Evolutionary conservation across 2,329 filamentous ascomycete genomes (phyloP), one percentile per base, ranked within the genome.

Genomic region (Phaeosphaeria sp.): DNA sequence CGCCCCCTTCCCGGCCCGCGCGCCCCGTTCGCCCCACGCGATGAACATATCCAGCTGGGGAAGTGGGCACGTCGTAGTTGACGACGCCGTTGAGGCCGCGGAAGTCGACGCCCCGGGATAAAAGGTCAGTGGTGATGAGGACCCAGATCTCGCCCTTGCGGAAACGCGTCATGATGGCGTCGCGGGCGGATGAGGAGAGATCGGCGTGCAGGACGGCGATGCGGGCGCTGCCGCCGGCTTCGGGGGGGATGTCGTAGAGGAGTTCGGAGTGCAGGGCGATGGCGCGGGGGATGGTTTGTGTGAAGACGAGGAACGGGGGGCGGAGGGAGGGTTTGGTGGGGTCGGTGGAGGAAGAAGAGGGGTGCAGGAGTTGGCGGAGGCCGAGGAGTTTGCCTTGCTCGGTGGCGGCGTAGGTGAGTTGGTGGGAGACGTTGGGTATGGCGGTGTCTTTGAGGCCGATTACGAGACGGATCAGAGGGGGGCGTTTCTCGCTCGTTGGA

Each of bases 391-490:
- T 99, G 59, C 95, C 95, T 70, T 92, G 89, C 76, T 99, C 95
- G 5, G 91, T 96, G 47, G 92, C 95, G 33, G 93, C 92, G 78
- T 98, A 99, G 27, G 90, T 87, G 24, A 99, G 88, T 66, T 89
- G 91, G 80, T 99, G 95, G 27, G 89, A 85, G 61, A 99, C 91
- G 69, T 96, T 97, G 43, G 95, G 93, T 50, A 99, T 90, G 2
- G 94, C 93, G 2, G 93, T 93, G 78, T 99, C 95, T 79, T 98
- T 98, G 49, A 99, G 82, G 4, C 95, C 95, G n/a, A 98, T 92
- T 6, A 99, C 92, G 6, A 98, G 84, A 45, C 95, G 90, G 62
- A 98, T 77, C 2, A 97, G 82, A 21, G 83, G 88, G 0, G 67
- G 59, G 5, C 74, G 73, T 3, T 66, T 6, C 30, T 36, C 45